These are phyloP conservation scores for Lagerstroemia speciosa DNA, from an alignment of 345 rosid genomes.

Conservation along the genomic window DNA sequence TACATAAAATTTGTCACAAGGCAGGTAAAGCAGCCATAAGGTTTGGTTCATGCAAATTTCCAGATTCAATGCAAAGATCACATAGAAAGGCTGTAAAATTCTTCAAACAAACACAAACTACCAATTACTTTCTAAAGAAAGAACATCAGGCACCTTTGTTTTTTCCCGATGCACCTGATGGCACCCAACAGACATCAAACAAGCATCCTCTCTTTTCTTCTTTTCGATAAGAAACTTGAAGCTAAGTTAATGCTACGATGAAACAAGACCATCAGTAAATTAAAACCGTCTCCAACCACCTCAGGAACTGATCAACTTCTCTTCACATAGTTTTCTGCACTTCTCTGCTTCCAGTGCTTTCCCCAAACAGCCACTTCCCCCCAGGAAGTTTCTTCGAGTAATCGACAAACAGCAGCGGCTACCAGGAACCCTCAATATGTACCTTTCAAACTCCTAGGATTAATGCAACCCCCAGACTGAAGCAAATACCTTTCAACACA, in stretches of 20 bases:
- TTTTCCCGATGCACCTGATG: not conserved
- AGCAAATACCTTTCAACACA: not conserved
- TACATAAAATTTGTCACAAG: too few species aligned
- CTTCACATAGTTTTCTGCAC: not conserved
- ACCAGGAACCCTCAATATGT: not conserved
- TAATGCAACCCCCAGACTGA: not conserved
- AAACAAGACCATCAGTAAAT: not conserved
- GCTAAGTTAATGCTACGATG: not conserved
- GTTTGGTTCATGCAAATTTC: not conserved
- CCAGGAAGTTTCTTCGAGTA: not conserved
- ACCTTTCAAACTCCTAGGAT: not conserved
- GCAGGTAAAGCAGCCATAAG: too few species aligned
- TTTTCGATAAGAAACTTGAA: not conserved
- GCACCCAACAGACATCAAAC: not conserved
- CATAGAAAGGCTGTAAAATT: not conserved
- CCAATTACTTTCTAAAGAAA: not conserved
- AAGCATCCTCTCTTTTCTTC: not conserved
- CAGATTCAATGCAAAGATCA: not conserved
- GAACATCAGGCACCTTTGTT: not conserved
- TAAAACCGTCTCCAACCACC: not conserved
- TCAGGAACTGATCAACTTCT: not conserved
- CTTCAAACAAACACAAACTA: not conserved
- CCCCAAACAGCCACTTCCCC: not conserved
- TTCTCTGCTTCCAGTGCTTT: not conserved
- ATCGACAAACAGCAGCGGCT: not conserved